Percentiles rank a stretch among this genome's conserved stretches.
phyloP scores from a whole-genome alignment of 2,329 filamentous ascomycete genomes.

The Shiraia bambusicola region DNA sequence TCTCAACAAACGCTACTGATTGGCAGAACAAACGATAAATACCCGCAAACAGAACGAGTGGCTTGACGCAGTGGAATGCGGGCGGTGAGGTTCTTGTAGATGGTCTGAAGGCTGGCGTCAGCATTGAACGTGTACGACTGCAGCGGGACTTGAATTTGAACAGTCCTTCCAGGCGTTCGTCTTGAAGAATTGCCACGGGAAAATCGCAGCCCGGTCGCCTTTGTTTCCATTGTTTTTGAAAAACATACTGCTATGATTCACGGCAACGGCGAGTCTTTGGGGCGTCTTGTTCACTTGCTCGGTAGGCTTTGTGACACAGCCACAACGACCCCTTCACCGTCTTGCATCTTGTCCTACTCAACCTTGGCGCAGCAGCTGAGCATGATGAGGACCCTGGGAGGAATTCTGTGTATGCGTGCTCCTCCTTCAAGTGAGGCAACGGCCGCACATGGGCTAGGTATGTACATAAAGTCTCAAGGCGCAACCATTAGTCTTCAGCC shows the following conservation, averaged over 20 bases:
- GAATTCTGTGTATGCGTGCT: slow-evolving; percentile 7
- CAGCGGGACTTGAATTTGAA: background rate
- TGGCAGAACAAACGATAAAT: slow-evolving; percentile 2
- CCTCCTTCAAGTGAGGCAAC: slow-evolving; percentile 11
- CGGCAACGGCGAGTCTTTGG: too few species aligned
- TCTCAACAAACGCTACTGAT: background rate
- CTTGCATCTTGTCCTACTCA: slow-evolving; percentile 5
- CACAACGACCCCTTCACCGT: slow-evolving; percentile 19
- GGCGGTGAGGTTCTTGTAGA: slow-evolving; percentile 15
- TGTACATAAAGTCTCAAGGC: background rate
- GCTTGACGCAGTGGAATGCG: slow-evolving; percentile 7
- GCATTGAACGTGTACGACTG: slow-evolving; percentile 9
- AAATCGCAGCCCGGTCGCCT: too few species aligned
- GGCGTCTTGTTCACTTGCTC: too few species aligned
- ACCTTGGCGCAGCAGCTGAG: slow-evolving; percentile 17
- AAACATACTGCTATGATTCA: too few species aligned
- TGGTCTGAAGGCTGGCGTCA: slow-evolving; percentile 5
- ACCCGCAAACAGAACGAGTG: slow-evolving; percentile 1
- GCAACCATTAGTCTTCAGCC: slow-evolving; percentile 16
- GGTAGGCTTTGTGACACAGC: slow-evolving; percentile 14
- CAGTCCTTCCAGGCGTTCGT: background rate
- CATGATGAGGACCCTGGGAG: slow-evolving; percentile 2
- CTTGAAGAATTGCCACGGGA: background rate
- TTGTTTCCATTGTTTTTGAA: too few species aligned
- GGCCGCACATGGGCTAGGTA: slow-evolving; percentile 3